Evolutionary conservation across 371 early-diverging fungal species (phyloP).

Genomic region (Mucor racemosus): DNA sequence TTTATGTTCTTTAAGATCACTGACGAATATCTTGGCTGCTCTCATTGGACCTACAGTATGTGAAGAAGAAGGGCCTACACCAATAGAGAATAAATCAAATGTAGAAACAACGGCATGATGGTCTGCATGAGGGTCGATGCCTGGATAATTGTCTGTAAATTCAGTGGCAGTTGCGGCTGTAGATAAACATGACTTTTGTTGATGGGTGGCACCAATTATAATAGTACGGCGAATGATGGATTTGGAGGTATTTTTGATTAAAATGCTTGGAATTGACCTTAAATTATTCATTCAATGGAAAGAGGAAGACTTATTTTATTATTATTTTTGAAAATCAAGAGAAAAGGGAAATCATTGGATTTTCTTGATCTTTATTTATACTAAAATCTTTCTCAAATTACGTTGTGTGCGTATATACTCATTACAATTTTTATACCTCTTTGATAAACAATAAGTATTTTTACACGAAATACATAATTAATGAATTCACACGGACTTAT

Average conservation of each 20-base stretch:
- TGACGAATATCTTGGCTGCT: constrained; percentile 91
- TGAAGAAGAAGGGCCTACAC: constrained; percentile 92
- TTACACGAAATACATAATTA: neutral
- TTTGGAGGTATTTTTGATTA: constrained; percentile 1
- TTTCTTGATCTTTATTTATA: constrained; percentile 10
- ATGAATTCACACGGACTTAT: constrained; percentile 5
- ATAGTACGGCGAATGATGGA: neutral
- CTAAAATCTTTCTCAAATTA: neutral
- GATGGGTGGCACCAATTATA: neutral
- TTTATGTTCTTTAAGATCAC: constrained; percentile 74
- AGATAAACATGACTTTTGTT: constrained; percentile 15
- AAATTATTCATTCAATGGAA: constrained; percentile 2
- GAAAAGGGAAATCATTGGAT: neutral
- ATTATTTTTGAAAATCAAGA: neutral
- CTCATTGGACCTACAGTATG: constrained; percentile 96
- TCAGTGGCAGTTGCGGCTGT: constrained; percentile 13
- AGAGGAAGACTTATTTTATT: neutral
- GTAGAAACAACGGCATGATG: constrained; percentile 90
- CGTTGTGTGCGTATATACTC: too few relatives aligned
- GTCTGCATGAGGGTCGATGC: constrained; percentile 25
- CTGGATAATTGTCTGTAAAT: neutral
- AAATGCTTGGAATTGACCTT: constrained; percentile 3
- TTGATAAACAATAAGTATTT: constrained; percentile 11
- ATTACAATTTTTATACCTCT: constrained; percentile 3
- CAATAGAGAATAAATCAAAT: constrained; percentile 94